Evolutionary conservation across 345 rosid species (phyloP), one percentile per base, ranked within the genome.

Genomic region (Pelargonium nanum): DNA sequence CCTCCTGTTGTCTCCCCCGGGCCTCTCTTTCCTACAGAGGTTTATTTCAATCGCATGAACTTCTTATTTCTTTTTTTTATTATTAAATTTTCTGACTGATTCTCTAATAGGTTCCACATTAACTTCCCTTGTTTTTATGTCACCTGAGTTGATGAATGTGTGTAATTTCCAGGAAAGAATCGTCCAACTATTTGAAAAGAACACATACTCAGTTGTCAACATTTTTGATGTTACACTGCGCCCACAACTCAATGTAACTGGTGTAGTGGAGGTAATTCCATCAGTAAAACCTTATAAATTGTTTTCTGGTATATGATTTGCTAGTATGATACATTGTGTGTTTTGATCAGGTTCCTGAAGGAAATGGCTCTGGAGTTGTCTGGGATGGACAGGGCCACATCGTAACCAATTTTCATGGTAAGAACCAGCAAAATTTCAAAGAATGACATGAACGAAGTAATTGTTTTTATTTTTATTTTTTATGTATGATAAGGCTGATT

Each of bases 301-400:
- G 12, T 51, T 15, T 17, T 32, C 22, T 22, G 23, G 6, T 26
- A 22, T 55, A 28, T 34, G 24, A 17, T 56, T 20, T 26, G n/a
- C 55, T 21, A 25, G 59, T 54, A 54, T 24, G 25, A 23, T 55
- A 53, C 22, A 40, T 13, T 22, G 10, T 51, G 26, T 24, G 19
- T 64, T n/a, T 67, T 70, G 7, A 30, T 30, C 78, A 92, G 98
- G 75, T 92, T 75, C 98, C 95, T 1, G 98, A 92, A 82, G 98
- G 98, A 75, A 92, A 92, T 72, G 98, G 98, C 53, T 92, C 96
- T n/a, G 98, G 98, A 26, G 96, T 89, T 19, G 95, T 92, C 53
- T 92, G 98, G 98, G 85, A 87, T 75, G 81, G 58, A 64, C 68
- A 78, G 55, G 98, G 98, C 62, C 96, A 92, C 68, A 80, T 92